Percentiles rank a stretch among this genome's conserved stretches.
Conservation (phyloP, 225 moss, liverwort and hornwort species). For the Physcomitrellopsis africana region DNA sequence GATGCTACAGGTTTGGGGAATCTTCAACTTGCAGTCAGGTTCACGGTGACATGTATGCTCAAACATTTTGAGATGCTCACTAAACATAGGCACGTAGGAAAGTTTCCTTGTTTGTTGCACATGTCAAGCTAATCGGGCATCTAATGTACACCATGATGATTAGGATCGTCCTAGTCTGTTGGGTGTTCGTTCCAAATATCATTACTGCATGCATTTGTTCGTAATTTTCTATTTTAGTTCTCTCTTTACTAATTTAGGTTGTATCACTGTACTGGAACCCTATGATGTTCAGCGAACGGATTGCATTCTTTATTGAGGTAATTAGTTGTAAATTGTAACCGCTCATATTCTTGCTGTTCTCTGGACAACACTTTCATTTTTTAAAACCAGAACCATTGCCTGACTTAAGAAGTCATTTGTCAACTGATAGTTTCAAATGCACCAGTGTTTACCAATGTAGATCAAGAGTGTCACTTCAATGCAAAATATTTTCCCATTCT, state of each 20-base stretch:
- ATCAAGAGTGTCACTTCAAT: too few relatives aligned
- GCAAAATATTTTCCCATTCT: too few relatives aligned
- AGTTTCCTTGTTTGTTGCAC: too few relatives aligned
- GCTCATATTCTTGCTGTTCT: not conserved
- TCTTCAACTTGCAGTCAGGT: conserved; percentile 1
- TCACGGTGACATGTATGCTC: not conserved
- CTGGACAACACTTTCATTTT: not conserved
- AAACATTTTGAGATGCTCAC: not conserved
- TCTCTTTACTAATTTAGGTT: conserved; percentile 2
- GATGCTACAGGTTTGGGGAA: not conserved
- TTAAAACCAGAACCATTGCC: too few relatives aligned
- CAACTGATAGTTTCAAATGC: too few relatives aligned
- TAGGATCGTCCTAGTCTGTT: too few relatives aligned
- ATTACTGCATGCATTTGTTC: not conserved
- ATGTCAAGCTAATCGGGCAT: too few relatives aligned
- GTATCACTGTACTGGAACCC: not conserved
- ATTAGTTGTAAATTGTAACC: not conserved
- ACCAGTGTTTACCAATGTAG: too few relatives aligned
- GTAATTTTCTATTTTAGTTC: not conserved
- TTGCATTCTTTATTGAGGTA: not conserved
- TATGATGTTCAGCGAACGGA: conserved; percentile 4
- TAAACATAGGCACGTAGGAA: too few relatives aligned
- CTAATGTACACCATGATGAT: too few relatives aligned
- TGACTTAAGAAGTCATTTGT: too few relatives aligned
- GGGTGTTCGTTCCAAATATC: too few relatives aligned